Conservation (phyloP, 257 asterid species). For the Striga asiatica region DNA sequence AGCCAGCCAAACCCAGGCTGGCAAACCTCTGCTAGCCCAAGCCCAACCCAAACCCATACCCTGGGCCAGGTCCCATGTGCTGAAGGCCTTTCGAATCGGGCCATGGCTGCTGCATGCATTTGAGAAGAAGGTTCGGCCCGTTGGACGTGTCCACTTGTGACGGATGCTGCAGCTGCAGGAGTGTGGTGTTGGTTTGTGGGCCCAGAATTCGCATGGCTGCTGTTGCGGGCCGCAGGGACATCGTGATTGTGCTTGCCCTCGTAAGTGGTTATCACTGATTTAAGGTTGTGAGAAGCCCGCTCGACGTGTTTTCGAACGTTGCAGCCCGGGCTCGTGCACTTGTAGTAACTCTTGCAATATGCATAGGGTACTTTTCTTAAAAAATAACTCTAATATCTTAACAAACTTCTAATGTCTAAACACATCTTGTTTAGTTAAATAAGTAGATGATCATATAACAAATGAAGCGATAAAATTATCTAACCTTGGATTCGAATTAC, state of each 20-base stretch:
- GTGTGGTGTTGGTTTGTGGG: slow-evolving; percentile 20
- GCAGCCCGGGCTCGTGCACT: slow-evolving; percentile 78
- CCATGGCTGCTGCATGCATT: slow-evolving; percentile 16
- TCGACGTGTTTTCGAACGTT: slow-evolving; percentile 74
- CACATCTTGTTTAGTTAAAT: too few species aligned
- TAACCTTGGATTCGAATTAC: slow-evolving; percentile 84
- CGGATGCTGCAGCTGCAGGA: slow-evolving; percentile 17
- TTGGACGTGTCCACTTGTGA: slow-evolving; percentile 29
- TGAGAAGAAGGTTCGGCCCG: slow-evolving; percentile 44
- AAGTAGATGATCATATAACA: too few species aligned
- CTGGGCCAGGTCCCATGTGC: slow-evolving; percentile 35
- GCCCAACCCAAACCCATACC: slow-evolving; percentile 37
- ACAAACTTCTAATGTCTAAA: background rate
- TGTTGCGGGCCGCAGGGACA: slow-evolving; percentile 78
- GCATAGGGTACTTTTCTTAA: too few species aligned
- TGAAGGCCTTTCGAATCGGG: slow-evolving; percentile 31
- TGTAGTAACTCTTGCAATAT: slow-evolving; percentile 88
- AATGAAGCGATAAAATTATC: background rate
- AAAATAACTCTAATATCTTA: too few species aligned
- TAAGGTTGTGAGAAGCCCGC: slow-evolving; percentile 78
- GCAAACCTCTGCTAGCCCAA: slow-evolving; percentile 35
- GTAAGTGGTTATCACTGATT: slow-evolving; percentile 69
- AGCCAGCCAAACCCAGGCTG: slow-evolving; percentile 28
- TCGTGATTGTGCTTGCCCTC: slow-evolving; percentile 88
- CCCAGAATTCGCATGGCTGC: slow-evolving; percentile 40